A percentile compares a stretch with the other conserved stretches of the same genome.
Conservation (phyloP, 257 asterid species). For the Perilla frutescens region DNA sequence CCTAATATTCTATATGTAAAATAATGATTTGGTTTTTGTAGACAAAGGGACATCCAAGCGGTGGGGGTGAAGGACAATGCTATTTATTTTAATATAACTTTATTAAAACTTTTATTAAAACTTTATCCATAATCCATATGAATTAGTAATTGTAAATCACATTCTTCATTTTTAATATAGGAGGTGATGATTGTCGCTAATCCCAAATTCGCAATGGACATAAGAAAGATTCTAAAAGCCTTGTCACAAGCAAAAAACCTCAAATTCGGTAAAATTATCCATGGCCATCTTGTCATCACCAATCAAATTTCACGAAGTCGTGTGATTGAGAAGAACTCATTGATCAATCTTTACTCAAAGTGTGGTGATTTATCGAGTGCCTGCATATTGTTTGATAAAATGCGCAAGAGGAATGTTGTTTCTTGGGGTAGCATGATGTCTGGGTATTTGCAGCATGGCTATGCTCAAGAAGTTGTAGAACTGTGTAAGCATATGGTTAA, state of each 20-base stretch:
- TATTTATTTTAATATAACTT: too few relatives aligned
- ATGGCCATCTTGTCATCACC: conserved; percentile 68
- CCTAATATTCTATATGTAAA: too few relatives aligned
- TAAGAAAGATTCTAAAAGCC: conserved; percentile 64
- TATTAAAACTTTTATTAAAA: too few relatives aligned
- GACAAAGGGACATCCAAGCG: too few relatives aligned
- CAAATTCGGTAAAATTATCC: conserved; percentile 62
- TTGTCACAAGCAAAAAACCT: conserved; percentile 55
- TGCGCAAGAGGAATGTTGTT: conserved; percentile 71
- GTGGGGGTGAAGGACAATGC: too few relatives aligned
- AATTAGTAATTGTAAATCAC: too few relatives aligned
- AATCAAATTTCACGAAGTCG: conserved; percentile 49
- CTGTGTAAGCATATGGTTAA: conserved; percentile 57
- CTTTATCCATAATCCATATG: too few relatives aligned
- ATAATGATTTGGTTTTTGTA: too few relatives aligned
- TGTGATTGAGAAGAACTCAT: conserved; percentile 63
- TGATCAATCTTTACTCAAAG: conserved; percentile 65
- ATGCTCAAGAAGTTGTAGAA: conserved; percentile 48
- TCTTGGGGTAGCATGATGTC: conserved; percentile 82
- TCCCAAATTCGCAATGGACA: conserved; percentile 23
- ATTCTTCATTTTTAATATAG: too few relatives aligned
- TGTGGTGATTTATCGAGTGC: conserved; percentile 62
- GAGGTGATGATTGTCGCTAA: too few relatives aligned
- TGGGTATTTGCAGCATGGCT: conserved; percentile 64
- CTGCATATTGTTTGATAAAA: conserved; percentile 68